A percentile compares a stretch with the other conserved stretches of the same genome.
These are phyloP conservation scores for Penicillium sp. DNA, from an alignment of 2,329 filamentous ascomycete species.

Conservation along the genomic window DNA sequence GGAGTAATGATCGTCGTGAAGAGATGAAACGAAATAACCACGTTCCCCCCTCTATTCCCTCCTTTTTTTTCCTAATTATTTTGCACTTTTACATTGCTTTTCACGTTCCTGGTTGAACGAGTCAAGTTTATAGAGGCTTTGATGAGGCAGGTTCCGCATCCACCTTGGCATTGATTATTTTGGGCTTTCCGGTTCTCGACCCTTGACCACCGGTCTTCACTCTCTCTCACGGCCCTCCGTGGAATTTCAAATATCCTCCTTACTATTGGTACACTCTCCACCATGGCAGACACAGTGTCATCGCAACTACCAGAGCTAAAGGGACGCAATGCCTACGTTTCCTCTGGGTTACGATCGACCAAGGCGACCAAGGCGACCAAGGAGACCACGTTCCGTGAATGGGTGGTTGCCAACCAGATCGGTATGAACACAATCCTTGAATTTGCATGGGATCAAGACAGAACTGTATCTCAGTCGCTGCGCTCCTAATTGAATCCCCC, in stretches of 20 bases:
- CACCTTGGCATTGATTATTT: constrained; percentile 1
- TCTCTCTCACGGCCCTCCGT: background rate
- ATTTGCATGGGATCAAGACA: background rate
- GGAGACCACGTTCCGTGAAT: constrained; percentile 49
- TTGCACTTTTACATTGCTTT: background rate
- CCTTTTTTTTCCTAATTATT: background rate
- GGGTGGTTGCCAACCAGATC: constrained; percentile 76
- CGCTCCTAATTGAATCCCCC: background rate
- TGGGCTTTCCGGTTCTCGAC: background rate
- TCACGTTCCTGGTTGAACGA: constrained; percentile 11
- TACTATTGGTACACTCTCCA: constrained; percentile 4
- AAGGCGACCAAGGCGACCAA: constrained; percentile 41
- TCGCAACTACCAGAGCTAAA: constrained; percentile 23
- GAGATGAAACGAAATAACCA: constrained; percentile 23
- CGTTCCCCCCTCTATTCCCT: constrained; percentile 8
- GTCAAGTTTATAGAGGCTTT: background rate
- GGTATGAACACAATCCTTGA: constrained; percentile 53
- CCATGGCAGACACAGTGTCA: constrained; percentile 36
- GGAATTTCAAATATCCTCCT: background rate
- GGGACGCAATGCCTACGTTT: constrained; percentile 44
- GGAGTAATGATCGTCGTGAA: constrained; percentile 8
- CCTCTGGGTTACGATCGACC: constrained; percentile 28
- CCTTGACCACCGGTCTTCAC: background rate
- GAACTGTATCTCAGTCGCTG: background rate
- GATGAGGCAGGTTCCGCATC: constrained; percentile 10